Base-by-base conservation (phyloP, 345 rosid genomes). In the Aquilaria sinensis region DNA sequence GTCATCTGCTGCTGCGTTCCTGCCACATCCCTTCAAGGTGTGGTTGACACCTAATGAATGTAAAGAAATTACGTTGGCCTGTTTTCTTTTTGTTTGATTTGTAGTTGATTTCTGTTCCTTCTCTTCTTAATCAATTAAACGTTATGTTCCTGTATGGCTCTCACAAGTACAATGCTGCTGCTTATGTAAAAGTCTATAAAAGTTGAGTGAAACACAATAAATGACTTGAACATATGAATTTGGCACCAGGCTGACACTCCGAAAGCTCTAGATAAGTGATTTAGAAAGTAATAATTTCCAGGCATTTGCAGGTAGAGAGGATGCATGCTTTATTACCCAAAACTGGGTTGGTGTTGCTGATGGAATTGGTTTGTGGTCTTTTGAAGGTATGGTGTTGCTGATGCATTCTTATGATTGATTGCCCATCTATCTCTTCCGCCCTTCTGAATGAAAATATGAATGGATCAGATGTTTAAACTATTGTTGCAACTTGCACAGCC, bases 311-410 rank as follows among this genome's bases (percentile, higher is more conserved):
- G 97, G 96, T 84, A 77, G 81, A 57, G 82, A 81, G 58, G 96
- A 90, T 80, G 88, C 89, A 57, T 82, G 85, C 73, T 90, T 90
- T 74, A 62, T 85, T 62, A 61, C 70, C 64, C 48, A 57, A 61
- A 83, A 78, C 66, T 90, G 97, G 97, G 67, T 90, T 15, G 96
- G 96, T 54, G 55, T 90, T 71, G 96, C 93, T 2, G 89, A 90
- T 51, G 97, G 97, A 80, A 78, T 74, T 67, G 75, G 80, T 62
- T 77, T 72, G 53, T 90, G 97, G 97, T 88, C 93, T 47, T 60
- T 85, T 61, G 79, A 82, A 77, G 97, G 96, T 90, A 77, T 53
- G 43, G 43, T 37, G 43, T 37, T 37, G 43, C 5, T 1, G 43
- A 37, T 37, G 43, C 5, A 9, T 37, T 37, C 8, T 37, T 37